These are phyloP conservation scores for Prunus mira DNA, from an alignment of 306 rosid genomes.

Conservation along the genomic window DNA sequence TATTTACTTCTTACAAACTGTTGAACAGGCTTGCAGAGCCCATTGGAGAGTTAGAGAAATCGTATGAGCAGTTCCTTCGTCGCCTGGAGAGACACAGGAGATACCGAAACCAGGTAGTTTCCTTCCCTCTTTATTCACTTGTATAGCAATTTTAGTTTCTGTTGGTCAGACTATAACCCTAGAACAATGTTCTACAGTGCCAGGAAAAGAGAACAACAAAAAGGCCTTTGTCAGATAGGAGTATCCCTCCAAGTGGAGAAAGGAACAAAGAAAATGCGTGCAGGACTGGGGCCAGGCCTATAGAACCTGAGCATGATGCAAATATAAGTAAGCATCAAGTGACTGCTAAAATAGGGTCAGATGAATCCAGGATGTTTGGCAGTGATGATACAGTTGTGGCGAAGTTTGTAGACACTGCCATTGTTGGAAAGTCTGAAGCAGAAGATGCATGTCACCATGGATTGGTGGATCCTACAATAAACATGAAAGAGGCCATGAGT, in stretches of 20 bases:
- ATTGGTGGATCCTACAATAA: slow-evolving; percentile 87
- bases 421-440: slow-evolving; percentile 72
- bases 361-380: slow-evolving; percentile 32
- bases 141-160: slow-evolving; percentile 1
- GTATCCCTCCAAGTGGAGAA: slow-evolving; percentile 28
- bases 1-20: slow-evolving; percentile 18
- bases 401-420: slow-evolving; percentile 75
- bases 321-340: slow-evolving; percentile 21
- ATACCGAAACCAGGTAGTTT: slow-evolving; percentile 53
- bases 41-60: slow-evolving; percentile 62
- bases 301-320: slow-evolving; percentile 22
- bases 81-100: slow-evolving; percentile 60
- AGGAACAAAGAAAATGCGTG: slow-evolving; percentile 26
- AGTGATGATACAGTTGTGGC: slow-evolving; percentile 65
- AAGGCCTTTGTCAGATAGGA: slow-evolving; percentile 34
- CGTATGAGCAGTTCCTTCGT: slow-evolving; percentile 80
- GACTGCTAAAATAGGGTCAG: slow-evolving; percentile 18
- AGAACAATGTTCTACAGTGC: slow-evolving; percentile 19
- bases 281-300: slow-evolving; percentile 19
- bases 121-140: background rate
- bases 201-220: slow-evolving; percentile 45
- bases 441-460: slow-evolving; percentile 95
- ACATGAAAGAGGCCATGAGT: slow-evolving; percentile 91
- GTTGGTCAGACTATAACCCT: background rate
- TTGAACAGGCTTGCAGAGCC: slow-evolving; percentile 84